Evolutionary conservation across 768 basidiomycete species (phyloP), one percentile per base, ranked within the genome.

Genomic region (Macrolepiota fuliginosa): DNA sequence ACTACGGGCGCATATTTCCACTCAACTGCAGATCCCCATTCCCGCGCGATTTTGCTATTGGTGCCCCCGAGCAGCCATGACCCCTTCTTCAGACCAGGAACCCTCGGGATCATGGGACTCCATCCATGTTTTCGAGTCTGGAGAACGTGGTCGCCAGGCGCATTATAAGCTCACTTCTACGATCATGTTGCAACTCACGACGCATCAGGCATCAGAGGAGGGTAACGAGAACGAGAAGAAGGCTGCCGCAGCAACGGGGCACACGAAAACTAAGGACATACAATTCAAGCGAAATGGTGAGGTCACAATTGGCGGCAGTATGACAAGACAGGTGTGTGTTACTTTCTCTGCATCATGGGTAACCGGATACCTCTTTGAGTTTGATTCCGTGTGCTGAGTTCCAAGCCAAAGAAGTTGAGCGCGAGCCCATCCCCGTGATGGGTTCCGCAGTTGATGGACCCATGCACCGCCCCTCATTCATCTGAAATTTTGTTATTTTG

Each of bases 101-200:
- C 87, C 91, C 5, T 85, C 90, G 0, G 94, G 94, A 24, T 89
- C 93, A 57, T 99, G 97, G 97, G 96, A 99, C 71, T 96, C 95
- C 1, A 94, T 99, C 63, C 97, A 99, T 70, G 96, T 98, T 56
- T 98, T 99, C 66, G 97, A 99, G 74, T 84, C 91, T 1, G 82
- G 85, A n/a, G 95, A 97, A 70, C 86, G 95, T 49, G 95, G 92
- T 4, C 83, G 96, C 53, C 88, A 91, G 67, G 95, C 96, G 3
- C 94, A 94, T 68, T 99, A 98, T 78, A 98, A 98, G 76, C 81
- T 99, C 56, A 98, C 97, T 1, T 96, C 94, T 46, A 98, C 97
- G 1, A 85, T 98, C 58, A 96, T 98, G 93, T 87, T 99, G 17
- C 92, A 95, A 66, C 85, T 99, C 29, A 79, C 90, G 54, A 89